Base-by-base conservation (phyloP, 352 stramenopile genomes). In the Pelagophyceae sp. region DNA sequence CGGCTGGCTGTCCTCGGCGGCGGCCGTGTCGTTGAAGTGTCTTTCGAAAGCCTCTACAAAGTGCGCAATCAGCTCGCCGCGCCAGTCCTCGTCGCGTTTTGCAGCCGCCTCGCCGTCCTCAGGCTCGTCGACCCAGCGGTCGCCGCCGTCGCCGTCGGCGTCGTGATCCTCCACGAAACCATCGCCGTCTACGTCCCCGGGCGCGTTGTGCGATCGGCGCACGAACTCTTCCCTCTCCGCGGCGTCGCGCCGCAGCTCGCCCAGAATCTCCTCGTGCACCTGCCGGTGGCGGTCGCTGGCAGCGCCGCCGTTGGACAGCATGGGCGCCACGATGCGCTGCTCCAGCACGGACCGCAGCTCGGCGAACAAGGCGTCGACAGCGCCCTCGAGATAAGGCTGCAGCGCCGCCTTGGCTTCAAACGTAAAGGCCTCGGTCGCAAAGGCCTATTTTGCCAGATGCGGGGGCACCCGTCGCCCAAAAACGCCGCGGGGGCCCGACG, bases 1-100 rank as follows among this genome's bases (percentile, higher is more conserved):
- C 37, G 67, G 67, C 38, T 74, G 15, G 17, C 51, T 6, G 67
- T 37, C 67, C 3, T 50, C 38, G 6, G 58, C 58, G 35, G 67
- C 33, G 6, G 61, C 61, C 67, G 67, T 58, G 38, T 74, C 67
- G n/a, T 74, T 74, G 67, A 74, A 74, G 38, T 74, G 67, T 23
- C 27, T 11, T 20, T 31, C 33, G n/a, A 74, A 74, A 2, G 6
- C 1, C 37, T 74, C 67, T 0, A 58, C 37, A 37, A 74, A 74
- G 67, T 74, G 67, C 35, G 19, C 67, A 19, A 74, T n/a, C 15
- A 74, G 35, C 35, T 74, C 67, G 2, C 15, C 31, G 17, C 67
- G 67, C 67, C 67, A 74, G 23, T 74, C 27, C 38, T 74, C 67
- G 67, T 74, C 67, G 35, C 38, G 33, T 37, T 74, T 74, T 37